phyloP scores from a whole-genome alignment of 352 stramenopile genomes.

The Globisporangium cylindrosporum region DNA sequence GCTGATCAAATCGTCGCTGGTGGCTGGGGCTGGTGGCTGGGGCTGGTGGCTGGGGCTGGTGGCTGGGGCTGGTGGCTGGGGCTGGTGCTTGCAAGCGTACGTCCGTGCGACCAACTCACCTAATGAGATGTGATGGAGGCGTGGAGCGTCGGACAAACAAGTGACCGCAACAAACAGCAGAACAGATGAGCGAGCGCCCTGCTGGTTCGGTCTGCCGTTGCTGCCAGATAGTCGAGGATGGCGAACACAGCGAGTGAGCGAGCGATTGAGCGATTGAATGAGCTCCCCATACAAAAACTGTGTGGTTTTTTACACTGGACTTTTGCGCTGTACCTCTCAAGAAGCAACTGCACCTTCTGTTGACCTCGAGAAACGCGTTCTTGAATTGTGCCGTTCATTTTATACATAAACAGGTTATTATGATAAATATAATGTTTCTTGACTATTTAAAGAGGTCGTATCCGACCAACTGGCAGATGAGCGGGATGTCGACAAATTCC shows the following conservation, averaged over 20 bases:
- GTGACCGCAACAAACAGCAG: background rate
- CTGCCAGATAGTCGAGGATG: background rate
- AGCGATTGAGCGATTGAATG: background rate
- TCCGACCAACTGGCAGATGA: background rate
- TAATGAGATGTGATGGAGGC: background rate
- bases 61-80: too few species aligned
- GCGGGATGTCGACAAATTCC: background rate
- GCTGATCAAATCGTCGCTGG: background rate
- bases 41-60: too few species aligned
- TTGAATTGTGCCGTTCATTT: background rate
- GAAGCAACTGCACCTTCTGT: background rate
- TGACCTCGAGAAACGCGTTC: background rate
- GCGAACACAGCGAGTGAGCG: background rate
- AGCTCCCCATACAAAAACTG: background rate
- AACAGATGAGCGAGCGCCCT: background rate
- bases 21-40: background rate
- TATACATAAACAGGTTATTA: background rate
- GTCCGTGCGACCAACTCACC: slow-evolving; percentile 7
- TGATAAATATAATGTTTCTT: too few species aligned
- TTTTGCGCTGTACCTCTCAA: background rate
- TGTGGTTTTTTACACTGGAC: background rate
- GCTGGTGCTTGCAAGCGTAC: background rate
- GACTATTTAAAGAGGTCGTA: too few species aligned
- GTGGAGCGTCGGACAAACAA: background rate
- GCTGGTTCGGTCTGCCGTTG: background rate